Evolutionary conservation across 1,284 basidiomycete species (phyloP).

Genomic region (Trichosporon coremiiforme): DNA sequence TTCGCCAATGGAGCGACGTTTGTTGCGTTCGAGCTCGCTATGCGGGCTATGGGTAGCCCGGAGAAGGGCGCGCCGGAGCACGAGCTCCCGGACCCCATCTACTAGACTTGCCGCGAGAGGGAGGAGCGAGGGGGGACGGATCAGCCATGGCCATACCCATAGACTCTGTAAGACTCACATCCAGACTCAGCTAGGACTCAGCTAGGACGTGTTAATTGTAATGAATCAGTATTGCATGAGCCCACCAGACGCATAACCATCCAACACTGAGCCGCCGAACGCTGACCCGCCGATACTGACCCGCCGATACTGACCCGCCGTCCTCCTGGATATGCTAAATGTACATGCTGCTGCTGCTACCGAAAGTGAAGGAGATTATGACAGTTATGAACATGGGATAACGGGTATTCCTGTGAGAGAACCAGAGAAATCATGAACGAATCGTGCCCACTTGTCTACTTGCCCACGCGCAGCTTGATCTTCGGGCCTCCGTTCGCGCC

Average conservation of each 20-base stretch:
- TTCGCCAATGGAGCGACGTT: slow-evolving; percentile 88
- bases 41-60: slow-evolving; percentile 47
- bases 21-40: slow-evolving; percentile 87
- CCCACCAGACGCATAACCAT: too few species aligned
- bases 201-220: neutral
- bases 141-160: neutral
- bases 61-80: slow-evolving; percentile 32
- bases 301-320: too few species aligned
- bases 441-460: neutral
- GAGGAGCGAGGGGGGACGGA: neutral
- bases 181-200: neutral
- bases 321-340: slow-evolving; percentile 1
- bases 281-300: too few species aligned
- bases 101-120: neutral
- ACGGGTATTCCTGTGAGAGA: neutral
- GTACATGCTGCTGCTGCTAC: slow-evolving; percentile 2
- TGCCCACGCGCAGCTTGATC: slow-evolving; percentile 17
- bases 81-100: slow-evolving; percentile 18
- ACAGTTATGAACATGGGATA: slow-evolving; percentile 1
- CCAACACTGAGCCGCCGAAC: too few species aligned
- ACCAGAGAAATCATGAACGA: neutral
- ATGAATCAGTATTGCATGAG: neutral
- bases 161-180: neutral
- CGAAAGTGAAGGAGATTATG: neutral
- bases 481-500: slow-evolving; percentile 7